These are phyloP conservation scores for Penicillium sp. DNA, from an alignment of 2,329 filamentous ascomycete genomes.

Conservation along the genomic window DNA sequence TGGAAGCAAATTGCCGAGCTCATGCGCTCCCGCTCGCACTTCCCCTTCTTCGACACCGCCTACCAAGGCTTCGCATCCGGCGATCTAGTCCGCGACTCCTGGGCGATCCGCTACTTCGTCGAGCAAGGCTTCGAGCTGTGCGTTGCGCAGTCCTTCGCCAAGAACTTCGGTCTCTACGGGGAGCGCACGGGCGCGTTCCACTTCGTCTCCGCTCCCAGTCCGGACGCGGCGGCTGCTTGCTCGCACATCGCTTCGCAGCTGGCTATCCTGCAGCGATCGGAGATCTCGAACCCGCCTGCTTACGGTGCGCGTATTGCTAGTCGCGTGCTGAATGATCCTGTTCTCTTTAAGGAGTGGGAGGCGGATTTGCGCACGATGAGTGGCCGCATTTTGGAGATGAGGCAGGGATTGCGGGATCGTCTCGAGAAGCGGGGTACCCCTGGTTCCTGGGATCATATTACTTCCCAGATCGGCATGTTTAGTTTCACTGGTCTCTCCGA, in stretches of 20 bases:
- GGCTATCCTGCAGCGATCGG: slow-evolving; percentile 89
- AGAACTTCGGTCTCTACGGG: slow-evolving; percentile 81
- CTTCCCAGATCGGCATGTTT: slow-evolving; percentile 99
- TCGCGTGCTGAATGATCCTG: slow-evolving; percentile 75
- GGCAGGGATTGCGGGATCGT: slow-evolving; percentile 70
- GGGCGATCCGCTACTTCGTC: slow-evolving; percentile 91
- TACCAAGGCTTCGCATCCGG: slow-evolving; percentile 98
- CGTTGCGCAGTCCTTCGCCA: slow-evolving; percentile 61
- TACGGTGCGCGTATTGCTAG: slow-evolving; percentile 90
- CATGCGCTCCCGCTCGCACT: slow-evolving; percentile 75
- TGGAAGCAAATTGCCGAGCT: slow-evolving; percentile 85
- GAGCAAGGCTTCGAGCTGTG: slow-evolving; percentile 77
- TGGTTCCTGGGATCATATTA: slow-evolving; percentile 94
- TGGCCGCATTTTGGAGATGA: slow-evolving; percentile 91
- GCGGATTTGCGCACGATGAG: slow-evolving; percentile 90
- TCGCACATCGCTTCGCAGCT: slow-evolving; percentile 78
- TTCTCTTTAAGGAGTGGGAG: slow-evolving; percentile 87
- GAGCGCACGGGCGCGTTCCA: slow-evolving; percentile 97
- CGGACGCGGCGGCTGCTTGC: slow-evolving; percentile 61
- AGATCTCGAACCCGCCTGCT: slow-evolving; percentile 95
- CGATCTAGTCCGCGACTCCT: slow-evolving; percentile 77
- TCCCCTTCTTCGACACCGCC: slow-evolving; percentile 97
- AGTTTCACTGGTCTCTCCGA: slow-evolving; percentile 65
- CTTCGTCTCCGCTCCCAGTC: slow-evolving; percentile 71
- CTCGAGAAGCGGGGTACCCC: slow-evolving; percentile 83